A percentile compares a stretch with the other conserved stretches of the same genome.
These are phyloP conservation scores for Papilionanthe hybrid DNA, from an alignment of 116 monocot species.

Conservation along the genomic window DNA sequence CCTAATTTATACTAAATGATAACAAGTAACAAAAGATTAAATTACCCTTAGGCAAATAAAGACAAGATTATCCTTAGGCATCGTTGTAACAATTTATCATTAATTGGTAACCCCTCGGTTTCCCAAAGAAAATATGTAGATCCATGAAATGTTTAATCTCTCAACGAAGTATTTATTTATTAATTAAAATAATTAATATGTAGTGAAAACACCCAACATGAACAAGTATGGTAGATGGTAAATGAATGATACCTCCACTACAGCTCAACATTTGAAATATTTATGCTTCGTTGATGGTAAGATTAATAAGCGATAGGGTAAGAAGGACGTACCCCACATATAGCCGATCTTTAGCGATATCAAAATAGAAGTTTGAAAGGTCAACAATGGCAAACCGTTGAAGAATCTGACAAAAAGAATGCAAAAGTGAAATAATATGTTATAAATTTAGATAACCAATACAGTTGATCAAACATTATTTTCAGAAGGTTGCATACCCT, in stretches of 20 bases:
- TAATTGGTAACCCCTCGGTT: no score
- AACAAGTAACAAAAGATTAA: no score
- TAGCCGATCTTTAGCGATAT: slow-evolving; percentile 93
- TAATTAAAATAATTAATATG: background rate
- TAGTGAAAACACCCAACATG: background rate
- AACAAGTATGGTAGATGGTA: background rate
- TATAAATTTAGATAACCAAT: slow-evolving; percentile 4
- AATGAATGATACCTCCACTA: background rate
- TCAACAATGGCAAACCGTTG: slow-evolving; percentile 95
- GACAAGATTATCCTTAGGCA: no score
- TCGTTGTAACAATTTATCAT: no score
- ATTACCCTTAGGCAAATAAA: no score
- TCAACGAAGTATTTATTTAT: background rate
- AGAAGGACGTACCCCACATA: slow-evolving; percentile 79
- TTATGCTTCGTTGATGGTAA: background rate
- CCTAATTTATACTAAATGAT: no score
- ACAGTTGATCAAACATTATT: background rate
- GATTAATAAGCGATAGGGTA: background rate
- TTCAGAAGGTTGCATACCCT: background rate
- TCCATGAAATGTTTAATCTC: background rate
- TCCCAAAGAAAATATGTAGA: no score
- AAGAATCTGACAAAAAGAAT: slow-evolving; percentile 45
- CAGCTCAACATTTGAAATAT: background rate
- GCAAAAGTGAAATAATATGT: background rate
- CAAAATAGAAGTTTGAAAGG: slow-evolving; percentile 93